Conservation (phyloP, 768 basidiomycete species). For the Pleurotus tuber-regium region DNA sequence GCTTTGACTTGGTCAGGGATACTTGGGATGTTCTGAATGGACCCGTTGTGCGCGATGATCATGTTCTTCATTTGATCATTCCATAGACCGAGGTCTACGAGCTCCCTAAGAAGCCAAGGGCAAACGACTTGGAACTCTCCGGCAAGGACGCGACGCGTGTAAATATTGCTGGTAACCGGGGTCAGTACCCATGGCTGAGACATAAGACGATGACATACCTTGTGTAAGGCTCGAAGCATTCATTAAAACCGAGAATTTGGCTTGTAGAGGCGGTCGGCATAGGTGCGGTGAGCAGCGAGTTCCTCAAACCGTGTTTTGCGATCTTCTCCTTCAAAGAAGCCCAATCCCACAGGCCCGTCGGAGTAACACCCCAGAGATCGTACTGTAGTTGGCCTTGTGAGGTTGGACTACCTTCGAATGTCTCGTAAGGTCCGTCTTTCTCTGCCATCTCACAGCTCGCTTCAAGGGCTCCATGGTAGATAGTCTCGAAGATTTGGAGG, state of each 20-base stretch:
- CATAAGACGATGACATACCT: conserved; percentile 50
- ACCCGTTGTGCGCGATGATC: conserved; percentile 96
- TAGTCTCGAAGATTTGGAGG: conserved; percentile 96
- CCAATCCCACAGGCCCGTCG: conserved; percentile 95
- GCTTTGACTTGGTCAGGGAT: conserved; percentile 93
- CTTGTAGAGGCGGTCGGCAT: conserved; percentile 99
- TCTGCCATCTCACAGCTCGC: conserved; percentile 86
- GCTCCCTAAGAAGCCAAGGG: conserved; percentile 98
- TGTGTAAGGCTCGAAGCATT: conserved; percentile 99
- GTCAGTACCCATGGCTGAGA: conserved; percentile 5
- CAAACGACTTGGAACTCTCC: conserved; percentile 99
- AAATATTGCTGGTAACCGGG: conserved; percentile 78
- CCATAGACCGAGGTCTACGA: conserved; percentile 94
- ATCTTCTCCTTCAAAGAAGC: conserved; percentile 81
- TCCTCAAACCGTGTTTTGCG: conserved; percentile 74
- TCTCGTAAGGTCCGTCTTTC: conserved; percentile 80
- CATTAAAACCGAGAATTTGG: conserved; percentile 97
- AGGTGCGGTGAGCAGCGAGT: conserved; percentile 90
- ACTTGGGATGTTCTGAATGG: conserved; percentile 79
- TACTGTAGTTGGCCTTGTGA: conserved; percentile 86
- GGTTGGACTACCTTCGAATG: conserved; percentile 90
- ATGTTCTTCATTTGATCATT: conserved; percentile 99
- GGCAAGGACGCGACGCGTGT: conserved; percentile 97
- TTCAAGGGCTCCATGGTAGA: conserved; percentile 94
- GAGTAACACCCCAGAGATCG: conserved; percentile 94